Base-by-base conservation (phyloP, 2,329 filamentous ascomycete species). In the Cordyceps militaris region DNA sequence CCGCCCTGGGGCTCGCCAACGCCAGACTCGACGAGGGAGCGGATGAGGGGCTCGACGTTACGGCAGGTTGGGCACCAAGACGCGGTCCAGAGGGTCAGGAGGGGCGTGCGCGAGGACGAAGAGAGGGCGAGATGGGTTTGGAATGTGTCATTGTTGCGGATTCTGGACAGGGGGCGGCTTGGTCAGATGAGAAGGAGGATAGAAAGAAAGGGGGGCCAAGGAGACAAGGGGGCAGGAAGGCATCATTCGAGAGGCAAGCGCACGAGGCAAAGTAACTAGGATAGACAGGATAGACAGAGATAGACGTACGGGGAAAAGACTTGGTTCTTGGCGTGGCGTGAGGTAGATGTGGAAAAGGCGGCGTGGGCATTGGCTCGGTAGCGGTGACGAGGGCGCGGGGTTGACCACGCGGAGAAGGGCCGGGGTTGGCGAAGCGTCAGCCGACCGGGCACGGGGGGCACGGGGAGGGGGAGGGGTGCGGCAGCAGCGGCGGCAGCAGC, bases 41-140 rank as follows among this genome's bases (percentile, higher is more conserved):
- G 66, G 6, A 85, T 53, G 11, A 83, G 67, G 4, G 82, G 82
- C 4, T 71, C 70, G 24, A 84, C 73, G 32, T 69, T 66, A 47
- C 73, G 74, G 67, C 82, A 85, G 16, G 80, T 79, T 4, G 76
- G 69, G 66, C 82, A 85, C 71, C 77, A 84, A 8, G 79, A 79
- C 0, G 82, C 75, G 0, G 81, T 83, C 82, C 82, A 86, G 42
- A 85, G 71, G 1, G 81, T 84, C 57, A 85, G 65, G n/a, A 85
- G 76, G 2, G 82, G 82, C 3, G 70, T 76, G 44, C 77, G 74
- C 6, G 80, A 73, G 6, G 80, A 79, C 2, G 78, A 76, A 3
- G 79, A 81, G 53, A 82, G 72, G n/a, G 79, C 73, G 58, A 82
- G 74, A 69, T 83, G 79, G 19, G 77, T 80, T 65, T 77, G 69